These are phyloP conservation scores for Fusarium papillatum DNA, from an alignment of 2,329 filamentous ascomycete species.

Conservation along the genomic window DNA sequence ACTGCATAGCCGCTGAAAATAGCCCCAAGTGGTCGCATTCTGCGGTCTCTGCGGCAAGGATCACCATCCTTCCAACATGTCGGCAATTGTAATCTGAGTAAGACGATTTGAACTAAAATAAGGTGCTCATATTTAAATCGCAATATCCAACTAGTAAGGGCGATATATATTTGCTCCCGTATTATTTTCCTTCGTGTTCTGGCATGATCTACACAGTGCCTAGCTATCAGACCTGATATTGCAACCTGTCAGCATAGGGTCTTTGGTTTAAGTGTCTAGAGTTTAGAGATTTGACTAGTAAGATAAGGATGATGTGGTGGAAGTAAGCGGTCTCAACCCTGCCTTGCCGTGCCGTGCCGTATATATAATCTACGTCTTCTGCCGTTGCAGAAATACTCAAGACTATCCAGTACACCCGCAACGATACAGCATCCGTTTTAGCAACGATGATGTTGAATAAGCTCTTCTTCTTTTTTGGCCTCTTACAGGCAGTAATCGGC, in stretches of 20 bases:
- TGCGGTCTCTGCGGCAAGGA: neutral
- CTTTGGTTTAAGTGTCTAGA: neutral
- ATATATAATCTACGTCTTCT: neutral
- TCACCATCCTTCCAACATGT: neutral
- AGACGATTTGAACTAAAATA: neutral
- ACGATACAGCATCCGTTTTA: neutral
- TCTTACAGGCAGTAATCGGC: neutral
- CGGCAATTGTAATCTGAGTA: neutral
- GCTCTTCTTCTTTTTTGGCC: neutral
- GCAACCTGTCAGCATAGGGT: neutral
- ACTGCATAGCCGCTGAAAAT: neutral
- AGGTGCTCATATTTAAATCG: neutral
- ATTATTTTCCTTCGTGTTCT: neutral
- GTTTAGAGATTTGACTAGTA: neutral
- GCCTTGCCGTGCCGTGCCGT: neutral
- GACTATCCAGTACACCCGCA: neutral
- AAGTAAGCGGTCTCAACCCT: neutral
- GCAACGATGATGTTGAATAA: neutral
- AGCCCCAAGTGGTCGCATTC: neutral
- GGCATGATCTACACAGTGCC: neutral
- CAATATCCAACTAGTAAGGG: neutral
- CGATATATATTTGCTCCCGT: neutral
- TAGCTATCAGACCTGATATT: neutral
- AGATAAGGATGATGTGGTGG: neutral
- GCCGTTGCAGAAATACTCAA: neutral